Evolutionary conservation across 129 eudicot species (phyloP), one percentile per base, ranked within the genome.

Genomic region (Lonicera japonica): DNA sequence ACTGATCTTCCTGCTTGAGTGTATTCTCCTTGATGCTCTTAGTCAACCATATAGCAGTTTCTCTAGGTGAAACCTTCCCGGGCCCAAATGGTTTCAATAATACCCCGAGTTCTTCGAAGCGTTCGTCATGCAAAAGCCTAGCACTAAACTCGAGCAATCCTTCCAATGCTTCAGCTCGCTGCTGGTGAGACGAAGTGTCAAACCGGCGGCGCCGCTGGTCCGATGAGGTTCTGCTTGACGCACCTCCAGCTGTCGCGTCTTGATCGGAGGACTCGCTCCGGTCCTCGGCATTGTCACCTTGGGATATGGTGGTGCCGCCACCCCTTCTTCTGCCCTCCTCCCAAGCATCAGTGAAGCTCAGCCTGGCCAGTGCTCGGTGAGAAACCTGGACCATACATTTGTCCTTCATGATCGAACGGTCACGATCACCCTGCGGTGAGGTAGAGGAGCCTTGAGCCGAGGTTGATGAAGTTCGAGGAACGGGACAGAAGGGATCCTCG

Each of bases 91-190:
- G 97, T 77, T 84, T 87, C 76, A 91, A 58, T 65, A 91, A 67
- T 54, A 91, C 97, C 17, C 81, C 89, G 56, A 91, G 97, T 69
- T 91, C 97, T 25, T 91, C 97, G 56, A 81, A 77, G 25, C 97
- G 81, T 36, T 84, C 95, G 57, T 87, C 88, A 22, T 84, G 89
- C 74, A 91, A 74, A 76, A 91, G 72, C 69, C 85, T 80, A 11
- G 97, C 97, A 69, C 97, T 87, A 67, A 91, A 91, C 39, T 91
- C 97, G 40, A 91, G 94, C 46, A 91, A 55, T 38, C 97, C 97
- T 76, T 91, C 97, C 67, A 91, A 67, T 3, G 97, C 97, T 64
- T 87, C 95, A 6, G 95, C 97, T 51, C 97, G 75, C 52, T 91
- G 97, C 46, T 79, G 80, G 62, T 77, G 82, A 5, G 97, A 91